Percentiles rank a stretch among this genome's conserved stretches.
phyloP scores from a whole-genome alignment of 208 protist species.

The Trypanosoma congolense region DNA sequence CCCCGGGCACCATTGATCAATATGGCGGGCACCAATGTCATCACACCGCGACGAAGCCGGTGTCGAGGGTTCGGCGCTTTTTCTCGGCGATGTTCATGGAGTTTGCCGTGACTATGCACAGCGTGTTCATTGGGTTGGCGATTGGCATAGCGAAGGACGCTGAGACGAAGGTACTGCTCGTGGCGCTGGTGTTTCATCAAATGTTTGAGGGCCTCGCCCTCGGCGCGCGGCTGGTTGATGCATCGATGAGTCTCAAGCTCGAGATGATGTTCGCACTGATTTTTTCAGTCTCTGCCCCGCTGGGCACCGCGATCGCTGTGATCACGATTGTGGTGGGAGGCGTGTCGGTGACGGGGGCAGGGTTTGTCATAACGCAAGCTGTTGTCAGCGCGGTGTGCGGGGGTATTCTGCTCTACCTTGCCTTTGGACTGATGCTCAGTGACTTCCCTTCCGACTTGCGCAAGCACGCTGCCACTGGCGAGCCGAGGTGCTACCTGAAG shows the following conservation, averaged over 20 bases:
- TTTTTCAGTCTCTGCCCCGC: slow-evolving; percentile 52
- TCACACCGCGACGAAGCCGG: background rate
- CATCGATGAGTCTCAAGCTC: slow-evolving; percentile 11
- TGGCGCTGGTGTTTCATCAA: slow-evolving; percentile 25
- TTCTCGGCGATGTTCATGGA: slow-evolving; percentile 26
- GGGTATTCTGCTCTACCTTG: slow-evolving; percentile 63
- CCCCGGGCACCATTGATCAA: background rate
- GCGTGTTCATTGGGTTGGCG: slow-evolving; percentile 56
- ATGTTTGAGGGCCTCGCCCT: slow-evolving; percentile 28
- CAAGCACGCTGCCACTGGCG: slow-evolving; percentile 2
- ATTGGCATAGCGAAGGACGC: slow-evolving; percentile 41
- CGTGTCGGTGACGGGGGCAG: slow-evolving; percentile 22
- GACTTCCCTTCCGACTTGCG: slow-evolving; percentile 53
- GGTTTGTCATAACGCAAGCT: slow-evolving; percentile 40
- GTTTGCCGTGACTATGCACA: slow-evolving; percentile 55
- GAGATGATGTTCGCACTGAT: slow-evolving; percentile 37
- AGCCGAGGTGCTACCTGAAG: slow-evolving; percentile 1
- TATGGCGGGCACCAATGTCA: slow-evolving; percentile 1
- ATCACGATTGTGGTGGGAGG: slow-evolving; percentile 18
- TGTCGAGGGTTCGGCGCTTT: background rate
- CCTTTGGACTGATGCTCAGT: slow-evolving; percentile 37
- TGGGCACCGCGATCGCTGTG: slow-evolving; percentile 32
- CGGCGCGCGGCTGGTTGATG: slow-evolving; percentile 19
- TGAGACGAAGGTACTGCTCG: slow-evolving; percentile 13
- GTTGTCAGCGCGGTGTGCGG: slow-evolving; percentile 40